Evolutionary conservation across 2,329 filamentous ascomycete species (phyloP).

Genomic region (Fusarium sp.): DNA sequence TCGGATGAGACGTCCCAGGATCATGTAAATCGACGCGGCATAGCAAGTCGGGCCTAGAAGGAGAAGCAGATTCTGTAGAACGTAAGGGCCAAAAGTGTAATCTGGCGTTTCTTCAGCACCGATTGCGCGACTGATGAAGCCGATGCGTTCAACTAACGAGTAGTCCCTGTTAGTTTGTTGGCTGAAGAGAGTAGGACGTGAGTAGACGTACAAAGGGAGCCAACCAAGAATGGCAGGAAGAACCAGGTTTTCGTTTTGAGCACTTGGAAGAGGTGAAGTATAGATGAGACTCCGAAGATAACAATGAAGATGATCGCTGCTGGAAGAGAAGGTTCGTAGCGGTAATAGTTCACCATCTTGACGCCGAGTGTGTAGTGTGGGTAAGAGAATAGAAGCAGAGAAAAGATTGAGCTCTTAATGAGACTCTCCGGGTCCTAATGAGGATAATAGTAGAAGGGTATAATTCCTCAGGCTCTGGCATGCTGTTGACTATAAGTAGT

Average conservation of each 20-base stretch:
- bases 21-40: constrained; percentile 14
- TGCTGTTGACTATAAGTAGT: too few relatives aligned
- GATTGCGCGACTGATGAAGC: neutral
- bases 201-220: too few relatives aligned
- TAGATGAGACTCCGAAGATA: neutral
- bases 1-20: constrained; percentile 4
- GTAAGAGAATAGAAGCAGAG: too few relatives aligned
- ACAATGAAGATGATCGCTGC: neutral
- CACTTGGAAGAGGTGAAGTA: neutral
- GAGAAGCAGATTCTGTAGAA: neutral
- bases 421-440: too few relatives aligned
- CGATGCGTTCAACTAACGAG: neutral
- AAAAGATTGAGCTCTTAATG: too few relatives aligned
- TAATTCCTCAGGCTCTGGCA: too few relatives aligned
- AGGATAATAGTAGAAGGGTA: too few relatives aligned
- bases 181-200: too few relatives aligned
- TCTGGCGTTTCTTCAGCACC: neutral
- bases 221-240: neutral
- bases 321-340: neutral
- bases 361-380: too few relatives aligned
- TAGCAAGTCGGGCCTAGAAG: constrained; percentile 17
- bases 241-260: neutral
- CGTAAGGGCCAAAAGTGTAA: neutral
- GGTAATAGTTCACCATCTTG: too few relatives aligned
- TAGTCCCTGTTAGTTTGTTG: neutral